Conservation (phyloP, 208 protist species). For the Leishmania turanica region DNA sequence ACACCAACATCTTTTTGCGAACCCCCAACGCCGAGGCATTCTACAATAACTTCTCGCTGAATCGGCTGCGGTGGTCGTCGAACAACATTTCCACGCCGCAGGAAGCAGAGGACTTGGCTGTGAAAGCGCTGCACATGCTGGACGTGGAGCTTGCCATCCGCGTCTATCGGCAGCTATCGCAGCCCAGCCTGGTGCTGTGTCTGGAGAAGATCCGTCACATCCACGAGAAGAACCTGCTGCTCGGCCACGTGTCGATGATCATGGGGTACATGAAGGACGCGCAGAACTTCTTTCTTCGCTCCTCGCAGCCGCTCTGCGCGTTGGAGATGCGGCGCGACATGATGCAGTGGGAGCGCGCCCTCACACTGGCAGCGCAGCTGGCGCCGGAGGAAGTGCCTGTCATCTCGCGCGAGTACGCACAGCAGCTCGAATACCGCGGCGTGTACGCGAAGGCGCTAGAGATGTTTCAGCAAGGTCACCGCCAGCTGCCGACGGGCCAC, state of each 20-base stretch:
- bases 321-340: constrained; percentile 97
- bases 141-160: constrained; percentile 94
- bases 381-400: constrained; percentile 89
- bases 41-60: constrained; percentile 92
- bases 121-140: constrained; percentile 92
- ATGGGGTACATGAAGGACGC: constrained; percentile 94
- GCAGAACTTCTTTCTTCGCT: constrained; percentile 93
- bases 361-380: constrained; percentile 93
- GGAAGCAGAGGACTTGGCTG: constrained; percentile 85
- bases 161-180: constrained; percentile 92
- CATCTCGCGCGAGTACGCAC: constrained; percentile 94
- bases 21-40: constrained; percentile 76
- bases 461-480: constrained; percentile 82
- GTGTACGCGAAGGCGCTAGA: constrained; percentile 92
- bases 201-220: constrained; percentile 92
- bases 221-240: constrained; percentile 95
- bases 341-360: constrained; percentile 97
- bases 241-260: constrained; percentile 95
- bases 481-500: constrained; percentile 72
- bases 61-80: constrained; percentile 89
- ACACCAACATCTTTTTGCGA: constrained; percentile 58
- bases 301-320: constrained; percentile 90
- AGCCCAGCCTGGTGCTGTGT: constrained; percentile 93
- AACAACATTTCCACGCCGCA: constrained; percentile 86
- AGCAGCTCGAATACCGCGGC: constrained; percentile 96